Percentiles rank a stretch among this genome's conserved stretches.
Evolutionary conservation across 345 rosid species (phyloP).

Genomic region (Acer yangbiense): DNA sequence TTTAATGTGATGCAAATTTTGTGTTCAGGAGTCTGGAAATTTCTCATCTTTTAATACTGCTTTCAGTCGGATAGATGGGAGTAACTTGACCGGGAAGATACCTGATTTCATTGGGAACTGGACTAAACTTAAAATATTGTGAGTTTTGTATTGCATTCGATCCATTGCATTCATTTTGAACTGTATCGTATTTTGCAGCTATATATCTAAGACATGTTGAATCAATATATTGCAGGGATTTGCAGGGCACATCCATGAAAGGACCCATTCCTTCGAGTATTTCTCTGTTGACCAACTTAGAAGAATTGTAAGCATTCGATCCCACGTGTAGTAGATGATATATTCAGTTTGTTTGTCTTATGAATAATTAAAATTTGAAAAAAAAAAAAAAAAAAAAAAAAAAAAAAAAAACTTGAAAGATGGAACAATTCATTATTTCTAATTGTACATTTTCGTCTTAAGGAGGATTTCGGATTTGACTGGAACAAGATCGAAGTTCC

Average conservation of each 20-base stretch:
- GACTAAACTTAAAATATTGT: constrained; percentile 28
- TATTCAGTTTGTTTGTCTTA: not conserved
- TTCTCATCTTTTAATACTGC: no score
- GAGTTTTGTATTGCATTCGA: constrained; percentile 2
- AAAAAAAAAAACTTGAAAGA: no score
- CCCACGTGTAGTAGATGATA: not conserved
- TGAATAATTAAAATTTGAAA: no score
- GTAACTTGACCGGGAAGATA: constrained; percentile 41
- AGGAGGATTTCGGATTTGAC: constrained; percentile 76
- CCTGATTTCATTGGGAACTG: constrained; percentile 44
- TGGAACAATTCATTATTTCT: not conserved
- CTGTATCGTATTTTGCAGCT: not conserved
- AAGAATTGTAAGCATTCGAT: constrained; percentile 53
- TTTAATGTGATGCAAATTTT: not conserved
- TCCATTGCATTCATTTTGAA: no score
- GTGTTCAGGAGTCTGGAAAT: not conserved
- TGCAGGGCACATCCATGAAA: constrained; percentile 83
- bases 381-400: no score
- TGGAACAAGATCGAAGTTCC: constrained; percentile 54
- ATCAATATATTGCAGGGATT: constrained; percentile 44
- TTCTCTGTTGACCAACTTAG: constrained; percentile 52
- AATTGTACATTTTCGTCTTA: not conserved
- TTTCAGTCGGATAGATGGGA: constrained; percentile 36
- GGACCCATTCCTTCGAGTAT: constrained; percentile 84
- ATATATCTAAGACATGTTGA: constrained; percentile 1